Evolutionary conservation across 2,329 filamentous ascomycete genomes (phyloP).

Genomic region (Microdochium bolleyi): DNA sequence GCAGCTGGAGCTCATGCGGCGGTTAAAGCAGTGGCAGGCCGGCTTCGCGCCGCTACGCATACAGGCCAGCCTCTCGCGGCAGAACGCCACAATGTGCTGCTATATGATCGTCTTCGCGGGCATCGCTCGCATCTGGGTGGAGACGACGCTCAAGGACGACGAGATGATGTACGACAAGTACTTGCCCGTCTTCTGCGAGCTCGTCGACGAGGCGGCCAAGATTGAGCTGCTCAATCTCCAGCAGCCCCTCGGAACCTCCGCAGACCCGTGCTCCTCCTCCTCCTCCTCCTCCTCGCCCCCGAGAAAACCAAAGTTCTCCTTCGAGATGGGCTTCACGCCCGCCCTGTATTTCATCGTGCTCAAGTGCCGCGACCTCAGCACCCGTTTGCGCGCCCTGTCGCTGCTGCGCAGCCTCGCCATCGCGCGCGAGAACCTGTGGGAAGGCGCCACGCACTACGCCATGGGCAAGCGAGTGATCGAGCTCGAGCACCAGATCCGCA

Average conservation of each 20-base stretch:
- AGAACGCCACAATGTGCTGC: slow-evolving; percentile 3
- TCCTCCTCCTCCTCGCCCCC: no score
- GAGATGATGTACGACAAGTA: slow-evolving; percentile 27
- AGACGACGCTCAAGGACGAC: slow-evolving; percentile 15
- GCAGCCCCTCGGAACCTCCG: background rate
- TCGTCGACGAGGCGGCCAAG: slow-evolving; percentile 16
- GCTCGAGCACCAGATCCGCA: slow-evolving; percentile 26
- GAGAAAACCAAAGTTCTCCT: slow-evolving; percentile 22
- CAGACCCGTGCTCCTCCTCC: no score
- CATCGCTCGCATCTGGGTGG: slow-evolving; percentile 23
- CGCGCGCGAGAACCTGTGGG: slow-evolving; percentile 27
- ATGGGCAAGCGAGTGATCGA: slow-evolving; percentile 24
- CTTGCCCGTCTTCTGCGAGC: slow-evolving; percentile 17
- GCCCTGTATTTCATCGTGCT: slow-evolving; percentile 26
- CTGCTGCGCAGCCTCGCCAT: slow-evolving; percentile 21
- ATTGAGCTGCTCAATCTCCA: slow-evolving; percentile 5
- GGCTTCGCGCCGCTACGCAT: slow-evolving; percentile 13
- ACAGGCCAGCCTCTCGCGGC: background rate
- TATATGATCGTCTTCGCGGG: slow-evolving; percentile 21
- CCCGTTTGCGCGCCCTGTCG: slow-evolving; percentile 23
- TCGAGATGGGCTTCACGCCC: slow-evolving; percentile 30
- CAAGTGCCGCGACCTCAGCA: slow-evolving; percentile 28
- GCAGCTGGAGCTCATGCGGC: slow-evolving; percentile 9
- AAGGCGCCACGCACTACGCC: slow-evolving; percentile 19
- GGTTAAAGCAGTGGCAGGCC: slow-evolving; percentile 19